Base-by-base conservation (phyloP, 208 protist species). In the Vickermania spadyakhi region DNA sequence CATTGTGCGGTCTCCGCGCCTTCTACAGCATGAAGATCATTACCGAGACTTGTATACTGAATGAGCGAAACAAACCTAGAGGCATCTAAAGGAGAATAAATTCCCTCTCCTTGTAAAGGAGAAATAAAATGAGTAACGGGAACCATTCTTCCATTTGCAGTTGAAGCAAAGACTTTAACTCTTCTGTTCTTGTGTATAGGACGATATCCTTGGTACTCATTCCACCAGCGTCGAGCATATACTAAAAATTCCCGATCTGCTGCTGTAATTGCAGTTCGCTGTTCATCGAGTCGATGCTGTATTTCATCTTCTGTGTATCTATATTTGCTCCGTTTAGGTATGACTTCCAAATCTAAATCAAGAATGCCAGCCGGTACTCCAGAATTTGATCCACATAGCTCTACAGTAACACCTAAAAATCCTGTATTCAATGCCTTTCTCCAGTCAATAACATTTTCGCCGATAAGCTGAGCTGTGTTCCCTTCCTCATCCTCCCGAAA, bases 211-310 rank as follows among this genome's bases (percentile, higher is more conserved):
- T 89, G 75, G 66, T 81, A 96, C 68, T 96, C 89, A 18, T 74
- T 60, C 86, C 89, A 97, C 93, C 93, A 97, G 27, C 89, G 73
- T 18, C 89, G 70, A 51, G 91, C 80, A 56, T 97, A 97, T 26
- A 96, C 72, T 23, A 96, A 73, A 76, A 97, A 96, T 66, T 97
- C 90, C 30, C 93, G 68, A 57, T 97, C 93, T 14, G 93, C 79
- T n/a, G 84, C 79, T n/a, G 86, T 89, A 31, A 93, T 84, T 18
- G 75, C 74, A 31, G 77, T 60, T 11, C 86, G 49, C 66, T 97
- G 89, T 57, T 81, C 70, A n/a, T 94, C 86, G 11, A 93, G 65
- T 42, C 78, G 73, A 11, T 58, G 49, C 5, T 68, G 61, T 63
- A 97, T 82, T 52, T 93, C 84, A 30, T 93, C 73, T 41, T 94